Conservation (phyloP, 2,329 filamentous ascomycete species). For the Fusarium begoniae region DNA sequence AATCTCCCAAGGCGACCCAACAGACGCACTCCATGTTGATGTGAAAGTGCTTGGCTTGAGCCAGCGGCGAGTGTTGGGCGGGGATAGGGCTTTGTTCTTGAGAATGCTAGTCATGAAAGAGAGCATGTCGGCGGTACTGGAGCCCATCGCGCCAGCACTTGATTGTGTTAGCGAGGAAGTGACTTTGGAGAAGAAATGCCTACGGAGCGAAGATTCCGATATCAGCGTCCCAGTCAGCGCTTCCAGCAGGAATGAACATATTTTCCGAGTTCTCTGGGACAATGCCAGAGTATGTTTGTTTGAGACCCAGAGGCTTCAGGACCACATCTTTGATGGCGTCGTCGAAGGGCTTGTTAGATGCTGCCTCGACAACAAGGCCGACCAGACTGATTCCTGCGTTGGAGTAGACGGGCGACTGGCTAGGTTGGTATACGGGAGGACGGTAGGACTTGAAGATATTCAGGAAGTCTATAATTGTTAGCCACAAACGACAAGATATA, state of each 20-base stretch:
- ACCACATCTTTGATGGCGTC: background rate
- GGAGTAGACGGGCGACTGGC: background rate
- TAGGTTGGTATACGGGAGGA: background rate
- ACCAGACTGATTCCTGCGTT: background rate
- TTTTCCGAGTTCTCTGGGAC: accelerated
- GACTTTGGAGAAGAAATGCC: background rate
- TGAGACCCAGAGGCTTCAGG: background rate
- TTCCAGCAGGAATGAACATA: background rate
- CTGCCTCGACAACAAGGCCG: background rate
- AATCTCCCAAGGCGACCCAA: constrained; percentile 7
- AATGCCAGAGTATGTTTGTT: background rate
- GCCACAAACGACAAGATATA: background rate
- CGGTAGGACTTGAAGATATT: background rate
- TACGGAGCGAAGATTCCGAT: background rate
- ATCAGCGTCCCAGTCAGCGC: background rate
- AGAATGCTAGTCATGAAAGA: background rate
- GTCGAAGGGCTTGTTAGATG: background rate
- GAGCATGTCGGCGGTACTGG: background rate
- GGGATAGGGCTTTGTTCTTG: background rate
- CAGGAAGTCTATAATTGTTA: background rate
- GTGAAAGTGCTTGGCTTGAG: background rate
- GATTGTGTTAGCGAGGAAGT: background rate
- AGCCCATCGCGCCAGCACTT: background rate
- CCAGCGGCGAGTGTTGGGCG: background rate
- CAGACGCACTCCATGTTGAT: background rate